A percentile compares a stretch with the other conserved stretches of the same genome.
Evolutionary conservation across 2,329 filamentous ascomycete species (phyloP).

Genomic region (Elsinoe batatas): DNA sequence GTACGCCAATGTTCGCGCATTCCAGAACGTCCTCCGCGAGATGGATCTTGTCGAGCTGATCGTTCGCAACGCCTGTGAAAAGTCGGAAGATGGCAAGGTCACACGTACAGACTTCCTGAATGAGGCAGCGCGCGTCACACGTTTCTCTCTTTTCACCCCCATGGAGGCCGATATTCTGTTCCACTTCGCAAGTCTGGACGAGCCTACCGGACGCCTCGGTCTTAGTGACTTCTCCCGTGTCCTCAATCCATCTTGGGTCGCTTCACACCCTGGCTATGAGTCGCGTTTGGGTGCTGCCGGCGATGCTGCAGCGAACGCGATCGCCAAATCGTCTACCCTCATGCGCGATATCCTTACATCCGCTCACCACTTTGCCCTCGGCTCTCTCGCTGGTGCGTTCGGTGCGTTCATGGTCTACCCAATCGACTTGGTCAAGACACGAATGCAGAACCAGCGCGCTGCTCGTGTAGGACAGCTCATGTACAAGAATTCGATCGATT

Average conservation of each 20-base stretch:
- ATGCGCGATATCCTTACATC: slow-evolving; percentile 62
- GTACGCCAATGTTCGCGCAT: slow-evolving; percentile 93
- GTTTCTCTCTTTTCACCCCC: slow-evolving; percentile 92
- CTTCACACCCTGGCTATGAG: slow-evolving; percentile 47
- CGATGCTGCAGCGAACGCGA: slow-evolving; percentile 42
- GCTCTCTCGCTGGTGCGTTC: slow-evolving; percentile 86
- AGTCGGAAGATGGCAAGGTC: slow-evolving; percentile 84
- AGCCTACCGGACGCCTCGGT: slow-evolving; percentile 74
- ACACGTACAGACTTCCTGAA: slow-evolving; percentile 89
- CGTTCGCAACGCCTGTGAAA: slow-evolving; percentile 72
- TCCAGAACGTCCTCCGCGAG: slow-evolving; percentile 95
- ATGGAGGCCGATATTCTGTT: slow-evolving; percentile 99
- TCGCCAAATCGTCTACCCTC: slow-evolving; percentile 47
- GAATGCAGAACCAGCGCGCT: slow-evolving; percentile 92
- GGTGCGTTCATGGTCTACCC: slow-evolving; percentile 99
- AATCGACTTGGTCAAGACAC: slow-evolving; percentile 96
- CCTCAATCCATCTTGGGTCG: slow-evolving; percentile 74
- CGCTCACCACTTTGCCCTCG: slow-evolving; percentile 80
- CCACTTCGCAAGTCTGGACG: slow-evolving; percentile 90
- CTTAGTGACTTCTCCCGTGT: slow-evolving; percentile 87
- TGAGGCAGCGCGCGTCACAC: slow-evolving; percentile 79
- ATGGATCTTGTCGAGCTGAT: slow-evolving; percentile 97
- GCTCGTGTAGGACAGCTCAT: slow-evolving; percentile 72
- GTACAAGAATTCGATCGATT: slow-evolving; percentile 97
- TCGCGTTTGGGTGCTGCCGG: slow-evolving; percentile 35